A percentile compares a stretch with the other conserved stretches of the same genome.
Conservation (phyloP, 768 basidiomycete species). For the Rhizopogon salebrosus region DNA sequence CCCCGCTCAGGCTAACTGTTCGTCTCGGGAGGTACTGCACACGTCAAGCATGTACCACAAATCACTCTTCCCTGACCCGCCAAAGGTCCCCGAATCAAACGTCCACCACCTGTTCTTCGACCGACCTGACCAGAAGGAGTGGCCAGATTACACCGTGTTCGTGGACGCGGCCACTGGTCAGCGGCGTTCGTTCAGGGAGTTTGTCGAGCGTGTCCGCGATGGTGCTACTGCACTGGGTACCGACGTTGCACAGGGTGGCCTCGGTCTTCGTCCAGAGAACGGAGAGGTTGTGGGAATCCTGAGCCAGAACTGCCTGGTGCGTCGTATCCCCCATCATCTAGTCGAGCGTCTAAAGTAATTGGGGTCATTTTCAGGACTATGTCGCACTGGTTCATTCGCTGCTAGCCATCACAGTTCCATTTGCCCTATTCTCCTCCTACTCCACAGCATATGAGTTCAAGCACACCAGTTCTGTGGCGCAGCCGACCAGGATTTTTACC, state of each 20-base stretch:
- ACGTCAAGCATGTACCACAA: conserved; percentile 45
- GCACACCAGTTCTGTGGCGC: conserved; percentile 39
- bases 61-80: conserved; percentile 52
- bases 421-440: conserved; percentile 41
- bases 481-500: conserved; percentile 45
- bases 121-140: conserved; percentile 47
- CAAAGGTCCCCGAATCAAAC: conserved; percentile 47
- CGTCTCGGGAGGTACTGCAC: too few relatives aligned
- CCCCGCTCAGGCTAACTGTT: too few relatives aligned
- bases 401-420: conserved; percentile 38
- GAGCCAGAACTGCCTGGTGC: conserved; percentile 49
- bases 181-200: conserved; percentile 41
- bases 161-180: conserved; percentile 52
- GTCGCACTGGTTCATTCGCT: conserved; percentile 38
- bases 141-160: conserved; percentile 51
- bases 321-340: conserved; percentile 14
- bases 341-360: not conserved
- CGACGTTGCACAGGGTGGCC: conserved; percentile 46
- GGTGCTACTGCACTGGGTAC: conserved; percentile 53
- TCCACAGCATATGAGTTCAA: conserved; percentile 45
- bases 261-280: conserved; percentile 43
- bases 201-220: conserved; percentile 45
- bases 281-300: conserved; percentile 67
- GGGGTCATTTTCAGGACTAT: conserved; percentile 36
- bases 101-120: conserved; percentile 49